Percentiles rank a stretch among this genome's conserved stretches.
These are phyloP conservation scores for Cutaneotrichosporon cavernicola DNA, from an alignment of 1,284 basidiomycete species.

Conservation along the genomic window DNA sequence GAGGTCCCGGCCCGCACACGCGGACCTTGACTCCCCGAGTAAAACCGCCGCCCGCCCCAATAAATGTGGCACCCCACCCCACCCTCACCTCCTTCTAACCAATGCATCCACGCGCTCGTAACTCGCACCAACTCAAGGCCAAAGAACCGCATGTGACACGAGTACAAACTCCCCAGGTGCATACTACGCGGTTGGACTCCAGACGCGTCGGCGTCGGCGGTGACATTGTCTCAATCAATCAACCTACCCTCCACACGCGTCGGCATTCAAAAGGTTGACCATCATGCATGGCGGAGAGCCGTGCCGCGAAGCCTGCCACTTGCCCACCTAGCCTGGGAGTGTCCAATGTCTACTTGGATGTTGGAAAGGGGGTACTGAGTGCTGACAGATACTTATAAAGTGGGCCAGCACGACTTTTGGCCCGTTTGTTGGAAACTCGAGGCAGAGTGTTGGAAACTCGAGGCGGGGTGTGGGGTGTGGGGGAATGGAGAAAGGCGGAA, in stretches of 20 bases:
- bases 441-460: neutral
- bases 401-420: constrained; percentile 3
- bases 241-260: neutral
- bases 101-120: neutral
- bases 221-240: neutral
- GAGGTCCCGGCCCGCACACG: constrained; percentile 1
- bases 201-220: neutral
- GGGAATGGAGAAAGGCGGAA: neutral
- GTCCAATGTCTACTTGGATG: neutral
- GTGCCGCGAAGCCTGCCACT: neutral
- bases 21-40: constrained; percentile 17
- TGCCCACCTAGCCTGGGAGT: neutral
- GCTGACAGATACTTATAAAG: constrained; percentile 1
- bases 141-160: neutral
- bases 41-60: constrained; percentile 18
- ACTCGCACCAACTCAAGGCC: neutral
- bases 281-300: neutral
- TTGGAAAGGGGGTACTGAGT: neutral
- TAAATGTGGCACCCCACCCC: constrained; percentile 13
- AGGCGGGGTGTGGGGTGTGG: neutral
- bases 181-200: neutral
- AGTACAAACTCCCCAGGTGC: neutral
- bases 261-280: neutral
- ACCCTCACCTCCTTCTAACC: neutral
- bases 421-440: neutral